A percentile compares a stretch with the other conserved stretches of the same genome.
Evolutionary conservation across 495 filamentous ascomycete genomes (phyloP).

Genomic region (Penicillium paradoxum): DNA sequence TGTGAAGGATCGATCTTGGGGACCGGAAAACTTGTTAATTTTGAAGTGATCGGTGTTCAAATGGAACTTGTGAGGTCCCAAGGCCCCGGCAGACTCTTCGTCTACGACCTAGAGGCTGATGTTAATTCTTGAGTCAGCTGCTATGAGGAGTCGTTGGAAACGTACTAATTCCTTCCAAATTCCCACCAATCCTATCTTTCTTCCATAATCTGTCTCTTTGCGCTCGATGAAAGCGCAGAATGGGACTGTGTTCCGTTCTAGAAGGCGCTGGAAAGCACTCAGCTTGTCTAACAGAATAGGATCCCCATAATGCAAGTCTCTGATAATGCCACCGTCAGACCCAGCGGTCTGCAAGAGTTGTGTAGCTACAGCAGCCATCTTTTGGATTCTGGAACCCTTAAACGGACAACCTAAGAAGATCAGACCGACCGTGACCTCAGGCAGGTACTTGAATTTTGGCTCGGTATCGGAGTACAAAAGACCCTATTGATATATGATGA

Average conservation of each 20-base stretch:
- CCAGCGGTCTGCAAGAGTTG: not conserved
- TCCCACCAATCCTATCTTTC: not conserved
- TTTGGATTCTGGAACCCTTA: not conserved
- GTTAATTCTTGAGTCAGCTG: not conserved
- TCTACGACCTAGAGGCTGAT: not conserved
- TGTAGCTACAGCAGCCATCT: not conserved
- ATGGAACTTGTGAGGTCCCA: conserved; percentile 2
- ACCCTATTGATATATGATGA: not conserved
- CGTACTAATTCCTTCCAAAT: not conserved
- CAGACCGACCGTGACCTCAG: not conserved
- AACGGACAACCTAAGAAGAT: conserved; percentile 1
- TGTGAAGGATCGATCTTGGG: not conserved
- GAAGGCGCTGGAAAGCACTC: not conserved
- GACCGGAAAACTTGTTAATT: conserved; percentile 3
- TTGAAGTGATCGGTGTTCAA: conserved; percentile 5
- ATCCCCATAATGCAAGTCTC: not conserved
- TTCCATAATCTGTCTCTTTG: conserved; percentile 1
- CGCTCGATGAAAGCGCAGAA: conserved; percentile 1
- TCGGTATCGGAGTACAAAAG: not conserved
- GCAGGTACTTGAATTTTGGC: not conserved
- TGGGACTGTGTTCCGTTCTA: not conserved
- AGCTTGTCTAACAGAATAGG: conserved; percentile 1
- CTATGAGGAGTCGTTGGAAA: not conserved
- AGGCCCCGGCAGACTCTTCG: not conserved
- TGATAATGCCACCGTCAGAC: not conserved